These are phyloP conservation scores for Picea abies DNA, from an alignment of 83 land plant genomes.

Conservation along the genomic window DNA sequence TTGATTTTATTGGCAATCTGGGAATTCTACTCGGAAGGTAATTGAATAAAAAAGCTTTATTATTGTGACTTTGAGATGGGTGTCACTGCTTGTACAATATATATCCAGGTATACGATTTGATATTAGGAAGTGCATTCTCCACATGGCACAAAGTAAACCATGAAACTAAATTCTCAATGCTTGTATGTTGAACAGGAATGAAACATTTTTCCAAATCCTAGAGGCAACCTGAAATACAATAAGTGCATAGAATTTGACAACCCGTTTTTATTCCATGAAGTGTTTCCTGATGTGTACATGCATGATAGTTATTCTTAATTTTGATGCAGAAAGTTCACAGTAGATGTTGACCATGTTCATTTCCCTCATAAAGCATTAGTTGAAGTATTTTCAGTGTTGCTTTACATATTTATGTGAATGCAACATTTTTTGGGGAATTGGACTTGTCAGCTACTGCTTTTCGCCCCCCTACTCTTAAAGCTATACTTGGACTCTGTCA, in stretches of 20 bases:
- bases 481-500: background rate
- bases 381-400: background rate
- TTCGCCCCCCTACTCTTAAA: background rate
- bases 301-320: background rate
- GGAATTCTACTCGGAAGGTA: too few species aligned
- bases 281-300: background rate
- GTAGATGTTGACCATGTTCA: background rate
- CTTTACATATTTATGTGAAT: background rate
- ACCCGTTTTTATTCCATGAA: background rate
- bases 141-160: background rate
- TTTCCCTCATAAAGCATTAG: background rate
- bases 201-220: background rate
- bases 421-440: background rate
- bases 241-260: background rate
- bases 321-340: background rate
- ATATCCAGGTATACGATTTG: background rate
- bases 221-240: background rate
- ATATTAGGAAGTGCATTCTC: background rate
- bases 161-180: background rate
- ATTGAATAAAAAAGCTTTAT: too few species aligned
- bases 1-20: too few species aligned
- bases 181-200: background rate
- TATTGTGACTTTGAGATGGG: too few species aligned
- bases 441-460: background rate
- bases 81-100: background rate